phyloP scores from a whole-genome alignment of 192 early-diverging fungal genomes.

The Dimargaris xerosporica region DNA sequence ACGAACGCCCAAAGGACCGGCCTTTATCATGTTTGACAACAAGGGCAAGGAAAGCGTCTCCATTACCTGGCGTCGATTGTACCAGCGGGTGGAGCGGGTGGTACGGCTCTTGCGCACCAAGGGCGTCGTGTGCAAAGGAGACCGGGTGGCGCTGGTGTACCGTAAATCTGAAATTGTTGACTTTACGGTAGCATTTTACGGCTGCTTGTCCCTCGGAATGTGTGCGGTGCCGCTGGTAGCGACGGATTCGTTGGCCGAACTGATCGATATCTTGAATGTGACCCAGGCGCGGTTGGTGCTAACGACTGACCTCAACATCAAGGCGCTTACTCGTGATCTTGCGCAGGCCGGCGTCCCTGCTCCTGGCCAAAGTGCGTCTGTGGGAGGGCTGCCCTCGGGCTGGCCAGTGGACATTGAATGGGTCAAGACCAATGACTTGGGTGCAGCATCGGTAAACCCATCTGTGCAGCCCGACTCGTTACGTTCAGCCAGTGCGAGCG shows the following conservation, averaged over 20 bases:
- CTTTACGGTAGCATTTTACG: slow-evolving; percentile 64
- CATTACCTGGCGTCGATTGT: slow-evolving; percentile 59
- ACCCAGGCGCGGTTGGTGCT: slow-evolving; percentile 50
- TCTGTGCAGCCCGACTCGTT: neutral
- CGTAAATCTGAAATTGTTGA: slow-evolving; percentile 67
- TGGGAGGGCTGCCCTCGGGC: neutral
- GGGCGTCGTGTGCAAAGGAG: slow-evolving; percentile 39
- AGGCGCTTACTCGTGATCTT: slow-evolving; percentile 58
- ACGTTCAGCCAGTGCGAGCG: too few relatives aligned
- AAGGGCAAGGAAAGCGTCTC: slow-evolving; percentile 54
- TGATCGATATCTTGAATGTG: slow-evolving; percentile 54
- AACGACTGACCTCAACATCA: slow-evolving; percentile 67
- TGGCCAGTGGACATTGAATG: slow-evolving; percentile 54
- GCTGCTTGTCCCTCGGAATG: slow-evolving; percentile 67
- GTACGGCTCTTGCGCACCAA: slow-evolving; percentile 49
- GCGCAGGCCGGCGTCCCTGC: slow-evolving; percentile 32
- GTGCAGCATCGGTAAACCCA: slow-evolving; percentile 27
- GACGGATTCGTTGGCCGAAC: slow-evolving; percentile 61
- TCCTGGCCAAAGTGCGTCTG: neutral
- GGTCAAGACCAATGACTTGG: slow-evolving; percentile 74
- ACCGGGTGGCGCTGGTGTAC: slow-evolving; percentile 61
- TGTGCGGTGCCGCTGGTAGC: slow-evolving; percentile 76
- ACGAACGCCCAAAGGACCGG: slow-evolving; percentile 35
- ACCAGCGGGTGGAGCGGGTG: slow-evolving; percentile 52
- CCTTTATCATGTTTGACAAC: slow-evolving; percentile 52